phyloP scores from a whole-genome alignment of 2,329 filamentous ascomycete species.

The Elsinoe ampelina region DNA sequence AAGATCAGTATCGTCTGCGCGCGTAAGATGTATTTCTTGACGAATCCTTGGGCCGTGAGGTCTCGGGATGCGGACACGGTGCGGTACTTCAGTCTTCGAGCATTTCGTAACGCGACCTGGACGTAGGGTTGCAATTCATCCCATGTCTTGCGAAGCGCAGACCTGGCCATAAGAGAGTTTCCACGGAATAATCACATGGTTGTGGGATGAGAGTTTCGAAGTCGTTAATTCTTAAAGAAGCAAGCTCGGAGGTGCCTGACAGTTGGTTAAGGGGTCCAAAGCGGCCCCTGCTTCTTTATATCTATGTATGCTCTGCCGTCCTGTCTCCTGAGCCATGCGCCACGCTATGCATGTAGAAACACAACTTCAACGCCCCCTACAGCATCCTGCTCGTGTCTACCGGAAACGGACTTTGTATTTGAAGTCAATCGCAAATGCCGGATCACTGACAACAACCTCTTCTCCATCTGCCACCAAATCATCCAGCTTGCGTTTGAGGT shows the following conservation, averaged over 20 bases:
- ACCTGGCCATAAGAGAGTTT: constrained; percentile 8
- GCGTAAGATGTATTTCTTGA: constrained; percentile 5
- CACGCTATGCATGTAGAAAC: constrained; percentile 4
- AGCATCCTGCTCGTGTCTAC: background rate
- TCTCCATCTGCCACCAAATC: constrained; percentile 74
- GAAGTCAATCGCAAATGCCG: constrained; percentile 70
- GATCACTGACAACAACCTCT: constrained; percentile 85
- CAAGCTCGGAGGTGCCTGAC: constrained; percentile 3
- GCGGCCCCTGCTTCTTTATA: background rate
- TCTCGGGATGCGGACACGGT: background rate
- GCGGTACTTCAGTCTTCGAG: constrained; percentile 1
- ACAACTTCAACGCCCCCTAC: background rate
- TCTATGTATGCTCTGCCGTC: background rate
- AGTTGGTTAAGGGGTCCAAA: constrained; percentile 1
- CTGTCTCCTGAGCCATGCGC: background rate
- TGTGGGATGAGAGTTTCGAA: background rate
- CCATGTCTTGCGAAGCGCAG: constrained; percentile 8
- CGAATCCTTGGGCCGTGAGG: background rate
- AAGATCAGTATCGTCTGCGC: constrained; percentile 41
- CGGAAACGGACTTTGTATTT: constrained; percentile 48
- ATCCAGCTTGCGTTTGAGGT: constrained; percentile 65
- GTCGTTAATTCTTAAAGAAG: background rate
- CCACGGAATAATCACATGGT: constrained; percentile 1
- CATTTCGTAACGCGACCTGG: constrained; percentile 1
- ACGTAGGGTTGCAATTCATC: constrained; percentile 11